Evolutionary conservation across 192 early-diverging fungal genomes (phyloP).

Genomic region (Jimgerdemannia lactiflua): DNA sequence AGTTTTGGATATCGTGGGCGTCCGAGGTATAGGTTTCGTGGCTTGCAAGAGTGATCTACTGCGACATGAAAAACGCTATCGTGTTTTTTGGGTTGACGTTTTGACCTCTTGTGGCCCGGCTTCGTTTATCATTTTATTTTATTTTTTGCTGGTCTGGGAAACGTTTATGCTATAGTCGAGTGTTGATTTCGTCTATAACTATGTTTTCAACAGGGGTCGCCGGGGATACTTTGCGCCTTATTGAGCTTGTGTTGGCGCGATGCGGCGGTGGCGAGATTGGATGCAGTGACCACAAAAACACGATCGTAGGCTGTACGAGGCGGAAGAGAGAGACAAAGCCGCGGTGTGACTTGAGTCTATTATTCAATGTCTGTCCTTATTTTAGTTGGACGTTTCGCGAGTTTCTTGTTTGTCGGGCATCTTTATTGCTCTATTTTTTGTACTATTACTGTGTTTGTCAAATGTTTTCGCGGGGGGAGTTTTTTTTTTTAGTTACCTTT

Average conservation of each 20-base stretch:
- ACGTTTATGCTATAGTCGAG: no score
- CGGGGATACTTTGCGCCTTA: not conserved
- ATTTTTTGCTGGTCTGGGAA: no score
- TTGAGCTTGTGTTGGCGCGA: not conserved
- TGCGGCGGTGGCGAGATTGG: not conserved
- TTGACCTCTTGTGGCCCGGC: not conserved
- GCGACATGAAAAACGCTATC: not conserved
- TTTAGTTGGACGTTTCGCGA: not conserved
- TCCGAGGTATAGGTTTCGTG: not conserved
- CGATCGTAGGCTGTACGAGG: no score
- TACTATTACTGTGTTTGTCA: not conserved
- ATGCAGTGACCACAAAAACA: no score
- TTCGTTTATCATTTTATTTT: not conserved
- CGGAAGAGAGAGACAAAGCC: not conserved
- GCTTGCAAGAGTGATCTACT: not conserved
- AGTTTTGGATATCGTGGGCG: not conserved
- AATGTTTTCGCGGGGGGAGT: not conserved
- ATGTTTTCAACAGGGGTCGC: not conserved
- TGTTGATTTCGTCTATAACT: no score
- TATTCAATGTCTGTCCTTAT: not conserved
- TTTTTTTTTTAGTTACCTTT: slow-evolving; percentile 12
- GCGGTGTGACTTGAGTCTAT: not conserved
- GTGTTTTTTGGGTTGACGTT: not conserved
- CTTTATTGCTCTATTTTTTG: not conserved
- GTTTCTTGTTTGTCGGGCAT: not conserved